A percentile compares a stretch with the other conserved stretches of the same genome.
Conservation (phyloP, 768 basidiomycete species). For the Strobilomyces echinocephalus region DNA sequence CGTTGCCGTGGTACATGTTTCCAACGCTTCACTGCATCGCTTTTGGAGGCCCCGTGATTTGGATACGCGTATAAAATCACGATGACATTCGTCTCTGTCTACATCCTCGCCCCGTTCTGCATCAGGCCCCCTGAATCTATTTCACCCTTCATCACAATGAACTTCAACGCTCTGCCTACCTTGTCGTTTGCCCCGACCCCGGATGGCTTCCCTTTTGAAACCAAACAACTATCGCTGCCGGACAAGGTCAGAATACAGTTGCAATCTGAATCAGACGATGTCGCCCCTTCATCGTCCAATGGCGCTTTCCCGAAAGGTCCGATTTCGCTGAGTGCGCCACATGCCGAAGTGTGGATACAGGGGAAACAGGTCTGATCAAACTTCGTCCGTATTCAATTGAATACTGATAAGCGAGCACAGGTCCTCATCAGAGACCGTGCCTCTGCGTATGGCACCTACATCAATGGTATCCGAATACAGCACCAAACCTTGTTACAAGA, state of each 20-base stretch:
- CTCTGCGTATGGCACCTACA: slow-evolving; percentile 44
- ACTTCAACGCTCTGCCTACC: slow-evolving; percentile 26
- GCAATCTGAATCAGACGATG: slow-evolving; percentile 26
- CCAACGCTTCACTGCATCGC: neutral
- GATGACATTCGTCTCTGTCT: neutral
- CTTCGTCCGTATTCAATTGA: neutral
- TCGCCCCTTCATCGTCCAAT: slow-evolving; percentile 28
- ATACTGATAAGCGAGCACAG: slow-evolving; percentile 26
- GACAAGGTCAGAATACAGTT: slow-evolving; percentile 30
- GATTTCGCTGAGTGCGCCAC: slow-evolving; percentile 38
- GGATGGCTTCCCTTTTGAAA: slow-evolving; percentile 35
- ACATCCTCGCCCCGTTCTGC: neutral
- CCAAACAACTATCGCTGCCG: slow-evolving; percentile 35
- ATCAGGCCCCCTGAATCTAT: neutral
- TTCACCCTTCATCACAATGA: slow-evolving; percentile 13
- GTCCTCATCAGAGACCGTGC: slow-evolving; percentile 45
- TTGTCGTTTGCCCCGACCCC: slow-evolving; percentile 33
- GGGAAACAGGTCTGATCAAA: slow-evolving; percentile 35
- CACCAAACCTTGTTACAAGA: slow-evolving; percentile 34
- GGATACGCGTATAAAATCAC: slow-evolving; percentile 20
- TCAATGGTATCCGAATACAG: slow-evolving; percentile 41
- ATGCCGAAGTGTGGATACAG: slow-evolving; percentile 46
- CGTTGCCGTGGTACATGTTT: slow-evolving; percentile 11
- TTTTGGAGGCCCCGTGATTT: slow-evolving; percentile 4
- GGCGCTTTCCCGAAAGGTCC: slow-evolving; percentile 40